These are phyloP conservation scores for Fusarium staphyleae DNA, from an alignment of 2,329 filamentous ascomycete species.

Conservation along the genomic window DNA sequence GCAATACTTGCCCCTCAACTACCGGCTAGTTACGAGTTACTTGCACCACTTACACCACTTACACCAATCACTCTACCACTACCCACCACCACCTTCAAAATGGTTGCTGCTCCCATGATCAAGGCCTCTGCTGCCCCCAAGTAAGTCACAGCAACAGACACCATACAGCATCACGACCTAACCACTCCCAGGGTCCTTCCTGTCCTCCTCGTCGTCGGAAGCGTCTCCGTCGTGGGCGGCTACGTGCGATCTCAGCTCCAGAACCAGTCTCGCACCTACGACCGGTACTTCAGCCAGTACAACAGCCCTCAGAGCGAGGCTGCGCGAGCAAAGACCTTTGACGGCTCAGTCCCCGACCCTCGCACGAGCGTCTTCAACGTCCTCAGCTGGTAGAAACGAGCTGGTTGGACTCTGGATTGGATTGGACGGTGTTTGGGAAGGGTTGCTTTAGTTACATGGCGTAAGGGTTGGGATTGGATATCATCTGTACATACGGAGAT, in stretches of 20 bases:
- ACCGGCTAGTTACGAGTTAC: slow-evolving; percentile 8
- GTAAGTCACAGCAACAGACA: slow-evolving; percentile 7
- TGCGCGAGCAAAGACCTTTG: slow-evolving; percentile 30
- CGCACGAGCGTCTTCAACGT: slow-evolving; percentile 39
- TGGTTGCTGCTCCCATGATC: slow-evolving; percentile 34
- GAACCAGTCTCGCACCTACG: slow-evolving; percentile 32
- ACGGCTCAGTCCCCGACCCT: slow-evolving; percentile 35
- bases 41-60: slow-evolving; percentile 19
- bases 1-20: slow-evolving; percentile 9
- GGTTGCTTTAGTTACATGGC: slow-evolving; percentile 2
- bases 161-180: not conserved
- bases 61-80: slow-evolving; percentile 14
- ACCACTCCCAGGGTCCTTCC: slow-evolving; percentile 30
- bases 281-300: slow-evolving; percentile 37
- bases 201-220: slow-evolving; percentile 35
- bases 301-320: slow-evolving; percentile 36
- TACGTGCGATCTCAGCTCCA: slow-evolving; percentile 32
- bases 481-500: not conserved
- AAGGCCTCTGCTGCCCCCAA: slow-evolving; percentile 28
- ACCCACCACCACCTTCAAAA: slow-evolving; percentile 19
- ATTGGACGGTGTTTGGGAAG: slow-evolving; percentile 5
- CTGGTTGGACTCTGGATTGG: not conserved
- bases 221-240: slow-evolving; percentile 27
- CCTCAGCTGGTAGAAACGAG: slow-evolving; percentile 32
- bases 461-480: not conserved